phyloP scores from a whole-genome alignment of 1,284 basidiomycete species.

The Cryptococcus hybrid region DNA sequence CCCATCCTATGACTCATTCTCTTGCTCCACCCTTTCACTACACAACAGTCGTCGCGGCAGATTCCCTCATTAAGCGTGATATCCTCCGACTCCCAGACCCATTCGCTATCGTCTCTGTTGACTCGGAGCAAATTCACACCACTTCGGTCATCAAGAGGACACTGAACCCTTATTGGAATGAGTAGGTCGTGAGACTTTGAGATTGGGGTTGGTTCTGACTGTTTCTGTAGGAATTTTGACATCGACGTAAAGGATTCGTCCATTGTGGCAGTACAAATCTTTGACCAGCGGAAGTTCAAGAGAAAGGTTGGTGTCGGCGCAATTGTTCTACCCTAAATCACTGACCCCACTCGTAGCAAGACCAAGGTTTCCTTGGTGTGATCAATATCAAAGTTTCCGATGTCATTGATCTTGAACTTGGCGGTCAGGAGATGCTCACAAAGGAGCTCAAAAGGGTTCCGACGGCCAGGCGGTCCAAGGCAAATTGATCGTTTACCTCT shows the following conservation, averaged over 20 bases:
- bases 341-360: conserved; percentile 4
- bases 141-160: conserved; percentile 87
- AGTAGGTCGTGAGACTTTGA: conserved; percentile 43
- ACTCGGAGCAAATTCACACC: conserved; percentile 90
- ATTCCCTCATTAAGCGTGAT: conserved; percentile 83
- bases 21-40: too few relatives aligned
- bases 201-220: not conserved
- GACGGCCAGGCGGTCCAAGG: conserved; percentile 84
- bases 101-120: conserved; percentile 91
- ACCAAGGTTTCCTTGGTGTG: conserved; percentile 92
- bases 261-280: conserved; percentile 89
- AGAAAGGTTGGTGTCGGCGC: conserved; percentile 54
- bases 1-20: too few relatives aligned
- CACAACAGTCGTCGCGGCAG: conserved; percentile 75
- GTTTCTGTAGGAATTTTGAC: conserved; percentile 63
- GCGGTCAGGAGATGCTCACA: conserved; percentile 80
- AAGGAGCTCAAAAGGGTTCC: conserved; percentile 81
- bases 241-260: conserved; percentile 81
- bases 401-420: conserved; percentile 83
- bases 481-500: conserved; percentile 76
- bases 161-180: conserved; percentile 91
- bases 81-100: conserved; percentile 90
- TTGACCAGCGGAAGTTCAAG: conserved; percentile 97
- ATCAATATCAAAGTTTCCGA: conserved; percentile 88
- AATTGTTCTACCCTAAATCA: not conserved